Evolutionary conservation across 2,329 filamentous ascomycete genomes (phyloP).

Genomic region (Herpotrichia juniperi): DNA sequence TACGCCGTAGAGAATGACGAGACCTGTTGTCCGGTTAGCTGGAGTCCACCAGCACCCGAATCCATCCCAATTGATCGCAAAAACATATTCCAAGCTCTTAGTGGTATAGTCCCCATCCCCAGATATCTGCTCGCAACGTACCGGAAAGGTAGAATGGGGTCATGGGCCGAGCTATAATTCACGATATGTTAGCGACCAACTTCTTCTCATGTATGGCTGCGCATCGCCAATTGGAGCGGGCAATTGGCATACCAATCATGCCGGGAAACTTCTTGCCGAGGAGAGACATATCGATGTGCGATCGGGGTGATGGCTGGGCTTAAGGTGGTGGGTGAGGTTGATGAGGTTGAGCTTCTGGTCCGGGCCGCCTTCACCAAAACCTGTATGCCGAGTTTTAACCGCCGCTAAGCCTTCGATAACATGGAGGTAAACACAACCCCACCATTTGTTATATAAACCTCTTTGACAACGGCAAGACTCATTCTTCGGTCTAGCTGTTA

Average conservation of each 20-base stretch:
- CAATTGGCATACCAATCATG: slow-evolving; percentile 53
- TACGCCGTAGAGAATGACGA: slow-evolving; percentile 88
- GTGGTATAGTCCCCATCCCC: neutral
- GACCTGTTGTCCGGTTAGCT: slow-evolving; percentile 59
- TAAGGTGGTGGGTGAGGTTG: slow-evolving; percentile 34
- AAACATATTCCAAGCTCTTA: neutral
- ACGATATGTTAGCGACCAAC: slow-evolving; percentile 35
- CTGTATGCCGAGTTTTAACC: neutral
- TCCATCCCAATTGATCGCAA: slow-evolving; percentile 11
- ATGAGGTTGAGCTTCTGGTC: slow-evolving; percentile 13
- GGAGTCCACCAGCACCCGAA: neutral
- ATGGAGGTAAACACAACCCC: neutral
- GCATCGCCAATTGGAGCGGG: slow-evolving; percentile 4
- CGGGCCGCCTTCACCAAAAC: neutral
- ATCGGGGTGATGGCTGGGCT: slow-evolving; percentile 36
- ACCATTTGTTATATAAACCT: slow-evolving; percentile 10
- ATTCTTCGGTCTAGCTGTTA: neutral
- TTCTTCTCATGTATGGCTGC: slow-evolving; percentile 4
- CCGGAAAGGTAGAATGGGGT: slow-evolving; percentile 93
- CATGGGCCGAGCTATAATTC: slow-evolving; percentile 78
- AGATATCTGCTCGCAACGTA: slow-evolving; percentile 59
- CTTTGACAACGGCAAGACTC: neutral
- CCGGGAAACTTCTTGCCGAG: slow-evolving; percentile 60
- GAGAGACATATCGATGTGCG: slow-evolving; percentile 48
- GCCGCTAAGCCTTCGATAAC: slow-evolving; percentile 5